Base-by-base conservation (phyloP, 305 asterid genomes). In the Stenogyne calaminthoides region DNA sequence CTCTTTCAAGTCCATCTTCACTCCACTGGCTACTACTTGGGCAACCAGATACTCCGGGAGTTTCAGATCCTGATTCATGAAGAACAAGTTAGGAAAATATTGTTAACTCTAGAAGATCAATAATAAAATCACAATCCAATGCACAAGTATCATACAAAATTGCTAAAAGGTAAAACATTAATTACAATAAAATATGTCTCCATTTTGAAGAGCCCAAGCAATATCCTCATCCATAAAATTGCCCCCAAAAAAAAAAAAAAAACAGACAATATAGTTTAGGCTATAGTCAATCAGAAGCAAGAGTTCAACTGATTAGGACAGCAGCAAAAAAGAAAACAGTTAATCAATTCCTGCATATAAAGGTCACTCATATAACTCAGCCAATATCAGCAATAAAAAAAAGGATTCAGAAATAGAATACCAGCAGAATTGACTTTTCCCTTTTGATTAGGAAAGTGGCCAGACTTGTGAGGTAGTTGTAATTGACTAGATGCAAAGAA, bases 1-100 rank as follows among this genome's bases (percentile, higher is more conserved):
- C 99, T 80, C 82, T 91, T 86, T 95, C 98, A 76, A 87, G 93
- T 74, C 91, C 94, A 81, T 90, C 98, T 72, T 89, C 88, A 78
- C 83, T 84, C 99, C 98, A 92, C 44, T 80, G 88, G 71, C 82
- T 78, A 78, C 80, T 81, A 73, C 68, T 83, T 71, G 98, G 96
- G 79, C 99, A 95, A 74, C 87, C 81, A 73, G 86, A 78, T 52
- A 69, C 11, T 16, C 76, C 75, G 59, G 76, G 70, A 70, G 80
- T 71, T 74, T 74, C 83, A 69, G 80, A 78, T 76, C 83, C 96
- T 89, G 88, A 68, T 82, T 58, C 82, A 77, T 46, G 16, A 58
- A 57, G 61, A 75, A 78, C 46, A 69, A 77, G 64, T 27, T 72
- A 69, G 56, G 39, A 22, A 22, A 22, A 27, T 56, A 40, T 55